Percentiles rank a stretch among this genome's conserved stretches.
phyloP scores from a whole-genome alignment of 108 stramenopile species.

The Chaetoceros tenuissimus region DNA sequence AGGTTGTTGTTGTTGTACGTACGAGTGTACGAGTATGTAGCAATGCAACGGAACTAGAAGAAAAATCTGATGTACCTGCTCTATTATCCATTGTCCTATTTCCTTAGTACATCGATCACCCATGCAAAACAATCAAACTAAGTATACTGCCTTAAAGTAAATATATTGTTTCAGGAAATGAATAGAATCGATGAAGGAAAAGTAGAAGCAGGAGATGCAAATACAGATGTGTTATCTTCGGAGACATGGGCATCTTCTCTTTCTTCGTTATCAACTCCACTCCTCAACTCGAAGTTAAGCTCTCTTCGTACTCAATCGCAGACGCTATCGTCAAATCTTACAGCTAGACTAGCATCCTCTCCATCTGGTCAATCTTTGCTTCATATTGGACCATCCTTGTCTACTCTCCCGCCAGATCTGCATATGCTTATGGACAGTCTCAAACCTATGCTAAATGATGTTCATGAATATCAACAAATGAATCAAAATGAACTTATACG shows the following conservation, averaged over 20 bases:
- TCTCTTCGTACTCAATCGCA: conserved; percentile 42
- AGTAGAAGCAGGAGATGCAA: too few relatives aligned
- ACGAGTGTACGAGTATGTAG: too few relatives aligned
- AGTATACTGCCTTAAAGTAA: too few relatives aligned
- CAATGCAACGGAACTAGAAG: too few relatives aligned
- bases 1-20: too few relatives aligned
- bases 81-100: too few relatives aligned
- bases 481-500: conserved; percentile 37
- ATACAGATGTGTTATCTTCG: too few relatives aligned
- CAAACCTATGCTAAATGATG: conserved; percentile 43
- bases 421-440: conserved; percentile 58
- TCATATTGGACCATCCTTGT: conserved; percentile 71
- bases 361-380: conserved; percentile 77
- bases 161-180: too few relatives aligned
- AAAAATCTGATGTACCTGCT: too few relatives aligned
- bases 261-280: conserved; percentile 34
- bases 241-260: background rate
- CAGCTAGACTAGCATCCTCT: conserved; percentile 71
- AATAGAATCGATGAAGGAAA: too few relatives aligned
- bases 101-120: too few relatives aligned
- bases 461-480: conserved; percentile 37
- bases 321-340: conserved; percentile 58
- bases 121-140: too few relatives aligned
- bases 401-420: conserved; percentile 72
- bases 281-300: conserved; percentile 32